Evolutionary conservation across 2,329 filamentous ascomycete genomes (phyloP).

Genomic region (Xylaria sp.): DNA sequence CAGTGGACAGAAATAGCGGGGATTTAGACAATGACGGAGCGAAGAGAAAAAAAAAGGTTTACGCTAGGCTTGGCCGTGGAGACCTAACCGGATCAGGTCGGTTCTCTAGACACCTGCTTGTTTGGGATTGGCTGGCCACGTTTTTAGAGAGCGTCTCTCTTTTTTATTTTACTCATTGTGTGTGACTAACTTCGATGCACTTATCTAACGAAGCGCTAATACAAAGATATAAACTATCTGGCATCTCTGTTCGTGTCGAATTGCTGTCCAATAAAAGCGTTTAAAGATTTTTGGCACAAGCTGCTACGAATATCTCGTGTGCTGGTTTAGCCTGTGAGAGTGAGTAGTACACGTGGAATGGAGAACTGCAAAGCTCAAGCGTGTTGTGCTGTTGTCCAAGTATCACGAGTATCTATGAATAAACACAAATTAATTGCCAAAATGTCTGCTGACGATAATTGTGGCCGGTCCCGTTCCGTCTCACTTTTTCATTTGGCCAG

Average conservation of each 20-base stretch:
- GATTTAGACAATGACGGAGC: constrained; percentile 1
- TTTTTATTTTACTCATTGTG: neutral
- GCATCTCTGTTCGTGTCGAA: neutral
- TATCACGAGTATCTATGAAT: neutral
- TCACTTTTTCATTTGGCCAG: constrained; percentile 2
- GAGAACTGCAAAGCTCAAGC: neutral
- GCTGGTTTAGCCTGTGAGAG: constrained; percentile 10
- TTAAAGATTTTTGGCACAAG: neutral
- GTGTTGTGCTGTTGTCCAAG: neutral
- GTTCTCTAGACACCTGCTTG: constrained; percentile 32
- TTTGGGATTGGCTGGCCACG: constrained; percentile 30
- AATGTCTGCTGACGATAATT: constrained; percentile 4
- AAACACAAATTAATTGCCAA: neutral
- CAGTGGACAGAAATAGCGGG: constrained; percentile 25
- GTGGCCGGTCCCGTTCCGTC: neutral
- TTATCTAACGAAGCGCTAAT: no score
- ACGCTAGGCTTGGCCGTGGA: constrained; percentile 6
- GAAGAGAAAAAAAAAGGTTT: constrained; percentile 4
- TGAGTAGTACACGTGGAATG: neutral
- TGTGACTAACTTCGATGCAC: no score
- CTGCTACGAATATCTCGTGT: neutral
- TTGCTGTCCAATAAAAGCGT: neutral
- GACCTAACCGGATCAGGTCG: constrained; percentile 27
- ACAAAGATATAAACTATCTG: neutral
- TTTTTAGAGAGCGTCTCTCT: constrained; percentile 10